Percentiles rank a stretch among this genome's conserved stretches.
Conservation (phyloP, 352 stramenopile genomes). For the Phytophthora rubi region DNA sequence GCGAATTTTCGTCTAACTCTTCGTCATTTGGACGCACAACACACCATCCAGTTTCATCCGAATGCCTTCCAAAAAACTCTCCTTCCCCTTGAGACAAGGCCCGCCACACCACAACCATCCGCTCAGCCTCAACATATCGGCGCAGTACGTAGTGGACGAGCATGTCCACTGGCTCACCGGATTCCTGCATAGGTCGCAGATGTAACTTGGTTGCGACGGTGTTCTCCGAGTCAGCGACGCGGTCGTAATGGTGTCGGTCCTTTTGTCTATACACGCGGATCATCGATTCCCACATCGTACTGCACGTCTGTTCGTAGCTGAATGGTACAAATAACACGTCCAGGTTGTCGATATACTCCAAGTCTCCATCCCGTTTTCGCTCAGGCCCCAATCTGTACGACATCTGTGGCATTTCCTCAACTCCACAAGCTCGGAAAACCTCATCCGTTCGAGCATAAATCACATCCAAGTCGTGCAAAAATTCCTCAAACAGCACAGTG, state of each 20-base stretch:
- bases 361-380: conserved; percentile 17
- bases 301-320: conserved; percentile 22
- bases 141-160: too few relatives aligned
- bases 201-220: conserved; percentile 14
- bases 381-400: conserved; percentile 21
- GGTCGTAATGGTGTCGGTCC: conserved; percentile 20
- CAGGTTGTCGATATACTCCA: conserved; percentile 32
- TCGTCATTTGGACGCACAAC: conserved; percentile 6
- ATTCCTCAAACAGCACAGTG: conserved; percentile 28
- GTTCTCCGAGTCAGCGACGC: conserved; percentile 32
- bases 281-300: conserved; percentile 33
- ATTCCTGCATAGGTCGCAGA: too few relatives aligned
- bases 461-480: conserved; percentile 28
- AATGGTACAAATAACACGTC: conserved; percentile 29
- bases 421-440: conserved; percentile 25
- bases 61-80: conserved; percentile 36
- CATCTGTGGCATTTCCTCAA: conserved; percentile 8
- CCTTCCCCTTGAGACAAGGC: conserved; percentile 7
- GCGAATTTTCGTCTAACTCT: too few relatives aligned
- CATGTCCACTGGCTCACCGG: too few relatives aligned
- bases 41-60: conserved; percentile 55
- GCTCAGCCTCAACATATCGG: too few relatives aligned
- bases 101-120: too few relatives aligned
- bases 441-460: conserved; percentile 29
- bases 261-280: conserved; percentile 17